Base-by-base conservation (phyloP, 2,329 filamentous ascomycete genomes). In the Fusarium sp. region DNA sequence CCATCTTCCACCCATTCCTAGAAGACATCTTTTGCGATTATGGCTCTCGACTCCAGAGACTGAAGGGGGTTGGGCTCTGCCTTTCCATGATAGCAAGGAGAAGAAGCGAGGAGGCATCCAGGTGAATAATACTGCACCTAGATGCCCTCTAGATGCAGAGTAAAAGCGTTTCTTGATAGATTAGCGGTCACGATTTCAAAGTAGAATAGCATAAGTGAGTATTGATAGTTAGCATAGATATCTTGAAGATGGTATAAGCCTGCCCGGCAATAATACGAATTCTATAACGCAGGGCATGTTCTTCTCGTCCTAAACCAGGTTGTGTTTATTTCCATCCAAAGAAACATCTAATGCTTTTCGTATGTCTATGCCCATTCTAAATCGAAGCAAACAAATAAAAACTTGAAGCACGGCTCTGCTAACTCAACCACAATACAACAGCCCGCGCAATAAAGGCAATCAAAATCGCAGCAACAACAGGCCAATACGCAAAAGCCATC, bases 81-180 rank as follows among this genome's bases (percentile, higher is more conserved):
- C 93, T 2, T 95, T 94, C 80, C 89, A 88, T 72, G 94, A 97
- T 78, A 91, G 87, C 56, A 82, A 87, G 56, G 91, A 96, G 84
- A 92, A 92, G 86, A 97, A 96, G 87, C 85, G 94, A 18, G 93
- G 93, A 10, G 94, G 93, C 0, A 92, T 97, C 69, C 94, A 97
- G 81, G 93, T 97, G 4, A 87, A 97, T 77, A 88, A 96, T 76
- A 91, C 85, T 25, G 82, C 90, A 11, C 93, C 93, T 2, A 87
- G 89, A 49, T 91, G 90, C 40, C 90, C 90, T 11, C 80, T 94
- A 47, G 92, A 95, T 81, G 92, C 91, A 0, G 92, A 95, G 78
- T 95, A 87, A 74, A 51, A 42, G 54, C 49, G 25, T 40, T n/a
- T 21, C 31, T 58, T 60, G 41, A 60, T 67, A 46, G 48, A 48